Conservation (phyloP, 2,329 filamentous ascomycete species). For the Pyrenochaeta sp. region DNA sequence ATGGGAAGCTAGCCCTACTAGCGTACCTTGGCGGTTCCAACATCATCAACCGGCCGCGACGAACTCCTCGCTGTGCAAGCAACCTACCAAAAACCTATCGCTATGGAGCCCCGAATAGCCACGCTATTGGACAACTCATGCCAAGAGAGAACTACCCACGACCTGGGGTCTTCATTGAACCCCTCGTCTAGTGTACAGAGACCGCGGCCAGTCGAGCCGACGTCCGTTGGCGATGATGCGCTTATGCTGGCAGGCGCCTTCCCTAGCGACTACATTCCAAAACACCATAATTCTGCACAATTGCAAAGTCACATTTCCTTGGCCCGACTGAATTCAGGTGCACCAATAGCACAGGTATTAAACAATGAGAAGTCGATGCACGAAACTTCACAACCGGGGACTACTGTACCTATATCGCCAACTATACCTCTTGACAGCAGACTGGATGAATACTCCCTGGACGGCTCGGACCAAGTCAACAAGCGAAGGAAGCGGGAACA, state of each 20-base stretch:
- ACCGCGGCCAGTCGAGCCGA: constrained; percentile 25
- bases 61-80: not conserved
- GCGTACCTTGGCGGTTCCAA: constrained; percentile 1
- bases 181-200: constrained; percentile 8
- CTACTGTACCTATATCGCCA: constrained; percentile 17
- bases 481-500: constrained; percentile 33
- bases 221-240: constrained; percentile 15
- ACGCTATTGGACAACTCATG: constrained; percentile 32
- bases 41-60: not conserved
- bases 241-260: constrained; percentile 5
- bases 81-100: not conserved
- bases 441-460: constrained; percentile 38
- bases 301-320: constrained; percentile 4
- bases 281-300: constrained; percentile 9
- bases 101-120: constrained; percentile 41
- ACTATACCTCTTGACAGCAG: constrained; percentile 39
- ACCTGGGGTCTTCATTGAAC: constrained; percentile 18
- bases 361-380: constrained; percentile 35
- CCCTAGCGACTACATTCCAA: constrained; percentile 6
- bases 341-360: constrained; percentile 47
- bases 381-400: constrained; percentile 14
- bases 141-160: constrained; percentile 22
- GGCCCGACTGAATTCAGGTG: constrained; percentile 28
- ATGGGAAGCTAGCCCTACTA: not conserved
- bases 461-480: constrained; percentile 29